These are phyloP conservation scores for Apostasia shenzhenica DNA, from an alignment of 106 monocot species.

Conservation along the genomic window DNA sequence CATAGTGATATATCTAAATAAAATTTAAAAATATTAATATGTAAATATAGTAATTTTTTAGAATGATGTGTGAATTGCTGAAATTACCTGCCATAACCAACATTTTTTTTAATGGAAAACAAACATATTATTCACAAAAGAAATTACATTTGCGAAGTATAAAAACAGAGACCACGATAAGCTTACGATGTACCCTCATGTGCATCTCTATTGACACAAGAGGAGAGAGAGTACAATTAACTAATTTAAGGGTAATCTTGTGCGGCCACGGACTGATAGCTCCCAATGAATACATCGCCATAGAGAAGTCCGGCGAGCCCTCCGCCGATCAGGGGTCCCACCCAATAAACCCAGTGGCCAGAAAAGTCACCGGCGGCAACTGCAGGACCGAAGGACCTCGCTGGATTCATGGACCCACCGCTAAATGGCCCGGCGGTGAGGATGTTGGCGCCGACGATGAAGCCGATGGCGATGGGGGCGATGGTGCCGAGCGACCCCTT, in stretches of 20 bases:
- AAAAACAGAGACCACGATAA: slow-evolving; percentile 1
- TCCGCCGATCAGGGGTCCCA: slow-evolving; percentile 78
- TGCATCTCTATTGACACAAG: no score
- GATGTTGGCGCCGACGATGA: slow-evolving; percentile 87
- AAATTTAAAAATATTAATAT: no score
- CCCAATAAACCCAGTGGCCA: slow-evolving; percentile 68
- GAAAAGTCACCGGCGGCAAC: slow-evolving; percentile 57
- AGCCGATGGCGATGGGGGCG: slow-evolving; percentile 81
- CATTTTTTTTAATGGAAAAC: neutral
- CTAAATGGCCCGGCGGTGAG: slow-evolving; percentile 73
- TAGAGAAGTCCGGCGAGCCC: slow-evolving; percentile 59
- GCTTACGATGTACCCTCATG: neutral
- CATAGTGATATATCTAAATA: no score
- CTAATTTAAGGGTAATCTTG: slow-evolving; percentile 29
- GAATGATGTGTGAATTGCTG: neutral
- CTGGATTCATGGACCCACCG: slow-evolving; percentile 82
- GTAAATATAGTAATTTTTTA: neutral
- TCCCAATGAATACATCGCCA: slow-evolving; percentile 36
- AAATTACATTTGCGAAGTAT: neutral
- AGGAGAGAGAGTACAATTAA: no score
- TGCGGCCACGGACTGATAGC: slow-evolving; percentile 20
- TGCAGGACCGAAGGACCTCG: slow-evolving; percentile 69
- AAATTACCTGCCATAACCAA: neutral
- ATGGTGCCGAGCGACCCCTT: slow-evolving; percentile 73
- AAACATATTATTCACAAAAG: neutral